Percentiles rank a stretch among this genome's conserved stretches.
Conservation (phyloP, 257 asterid species). For the Solanum peruvianum region DNA sequence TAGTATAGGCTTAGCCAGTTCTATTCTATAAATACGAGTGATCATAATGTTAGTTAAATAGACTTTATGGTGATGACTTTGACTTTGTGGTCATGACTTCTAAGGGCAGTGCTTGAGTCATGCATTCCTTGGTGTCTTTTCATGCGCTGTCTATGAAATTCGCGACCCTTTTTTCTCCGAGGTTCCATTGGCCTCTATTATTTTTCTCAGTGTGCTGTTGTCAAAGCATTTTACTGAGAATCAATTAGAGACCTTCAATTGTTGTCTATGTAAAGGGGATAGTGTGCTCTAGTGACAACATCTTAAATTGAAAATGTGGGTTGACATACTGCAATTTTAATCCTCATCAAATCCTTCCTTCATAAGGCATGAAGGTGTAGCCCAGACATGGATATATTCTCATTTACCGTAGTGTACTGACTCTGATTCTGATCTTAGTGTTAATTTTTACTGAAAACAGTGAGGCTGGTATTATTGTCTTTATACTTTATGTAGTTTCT, state of each 20-base stretch:
- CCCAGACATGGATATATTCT: background rate
- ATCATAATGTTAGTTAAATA: background rate
- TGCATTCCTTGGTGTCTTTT: background rate
- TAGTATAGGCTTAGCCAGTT: background rate
- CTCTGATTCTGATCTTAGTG: background rate
- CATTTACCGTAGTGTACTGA: background rate
- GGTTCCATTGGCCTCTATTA: background rate
- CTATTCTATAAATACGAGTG: background rate
- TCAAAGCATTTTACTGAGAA: background rate
- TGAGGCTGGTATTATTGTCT: background rate
- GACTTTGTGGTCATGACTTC: background rate
- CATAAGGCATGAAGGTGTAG: background rate
- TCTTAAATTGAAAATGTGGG: background rate
- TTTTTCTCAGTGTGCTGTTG: background rate
- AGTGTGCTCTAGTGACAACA: background rate
- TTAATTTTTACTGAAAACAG: background rate
- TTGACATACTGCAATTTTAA: background rate
- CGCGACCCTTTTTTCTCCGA: background rate
- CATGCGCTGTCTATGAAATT: background rate
- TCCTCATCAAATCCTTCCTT: background rate
- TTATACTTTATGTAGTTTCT: background rate
- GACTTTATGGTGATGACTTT: no score
- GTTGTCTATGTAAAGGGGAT: background rate
- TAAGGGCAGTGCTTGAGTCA: background rate
- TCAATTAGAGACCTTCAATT: background rate